A percentile compares a stretch with the other conserved stretches of the same genome.
Evolutionary conservation across 345 rosid species (phyloP).

Genomic region (Cochlearia excelsa): DNA sequence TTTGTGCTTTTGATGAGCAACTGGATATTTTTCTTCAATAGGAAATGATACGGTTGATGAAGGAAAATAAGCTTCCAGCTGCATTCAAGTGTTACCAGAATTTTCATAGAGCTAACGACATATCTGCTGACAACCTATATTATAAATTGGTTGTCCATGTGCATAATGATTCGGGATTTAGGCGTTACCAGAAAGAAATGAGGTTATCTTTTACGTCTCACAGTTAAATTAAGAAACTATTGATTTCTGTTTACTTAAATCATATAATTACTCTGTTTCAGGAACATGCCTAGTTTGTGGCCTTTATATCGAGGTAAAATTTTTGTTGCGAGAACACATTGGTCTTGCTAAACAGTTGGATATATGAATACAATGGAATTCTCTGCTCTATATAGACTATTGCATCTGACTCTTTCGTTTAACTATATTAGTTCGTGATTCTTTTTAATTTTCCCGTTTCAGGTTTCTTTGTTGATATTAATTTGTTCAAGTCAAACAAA

Average conservation of each 20-base stretch:
- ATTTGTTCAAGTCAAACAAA: constrained; percentile 73
- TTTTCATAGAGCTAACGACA: constrained; percentile 59
- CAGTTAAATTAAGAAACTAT: constrained; percentile 19
- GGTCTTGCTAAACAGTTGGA: constrained; percentile 10
- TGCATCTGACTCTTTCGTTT: constrained; percentile 9
- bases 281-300: constrained; percentile 81
- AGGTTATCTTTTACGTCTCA: constrained; percentile 47
- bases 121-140: constrained; percentile 68
- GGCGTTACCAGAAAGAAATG: constrained; percentile 94
- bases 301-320: constrained; percentile 92
- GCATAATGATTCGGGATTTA: constrained; percentile 72
- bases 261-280: constrained; percentile 34
- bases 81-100: constrained; percentile 91
- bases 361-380: not conserved
- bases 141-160: constrained; percentile 94
- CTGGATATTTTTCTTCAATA: constrained; percentile 33
- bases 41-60: constrained; percentile 91
- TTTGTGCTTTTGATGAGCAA: not conserved
- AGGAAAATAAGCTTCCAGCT: constrained; percentile 70
- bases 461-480: constrained; percentile 93
- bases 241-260: constrained; percentile 21
- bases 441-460: constrained; percentile 27
- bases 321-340: not conserved
- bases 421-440: constrained; percentile 20
- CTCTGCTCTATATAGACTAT: not conserved